These are phyloP conservation scores for Chytriomyces hyalinus DNA, from an alignment of 192 early-diverging fungal genomes.

Conservation along the genomic window DNA sequence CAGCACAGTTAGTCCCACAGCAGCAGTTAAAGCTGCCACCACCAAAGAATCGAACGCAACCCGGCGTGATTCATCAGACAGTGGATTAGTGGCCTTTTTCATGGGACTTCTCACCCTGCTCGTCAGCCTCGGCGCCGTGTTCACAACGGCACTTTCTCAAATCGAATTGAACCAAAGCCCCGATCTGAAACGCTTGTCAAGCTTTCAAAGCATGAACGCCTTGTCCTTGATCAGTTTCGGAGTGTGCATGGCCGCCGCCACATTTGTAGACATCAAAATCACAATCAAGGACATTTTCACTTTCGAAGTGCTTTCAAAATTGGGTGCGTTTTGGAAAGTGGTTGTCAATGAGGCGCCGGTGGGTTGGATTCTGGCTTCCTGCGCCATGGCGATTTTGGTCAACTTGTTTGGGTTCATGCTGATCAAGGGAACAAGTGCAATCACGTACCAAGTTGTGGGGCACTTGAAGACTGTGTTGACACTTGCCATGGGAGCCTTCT, in stretches of 20 bases:
- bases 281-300: neutral
- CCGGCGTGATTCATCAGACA: neutral
- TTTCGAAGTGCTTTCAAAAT: neutral
- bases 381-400: slow-evolving; percentile 11
- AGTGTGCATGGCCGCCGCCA: slow-evolving; percentile 18
- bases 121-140: slow-evolving; percentile 21
- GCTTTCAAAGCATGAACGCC: slow-evolving; percentile 27
- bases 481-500: slow-evolving; percentile 26
- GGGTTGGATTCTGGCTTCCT: slow-evolving; percentile 27
- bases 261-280: slow-evolving; percentile 23
- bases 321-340: slow-evolving; percentile 2
- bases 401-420: slow-evolving; percentile 27
- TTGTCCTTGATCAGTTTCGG: slow-evolving; percentile 22
- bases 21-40: neutral
- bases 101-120: slow-evolving; percentile 4
- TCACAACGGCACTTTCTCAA: slow-evolving; percentile 18
- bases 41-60: slow-evolving; percentile 8
- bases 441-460: slow-evolving; percentile 37
- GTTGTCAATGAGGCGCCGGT: slow-evolving; percentile 14
- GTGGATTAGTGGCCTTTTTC: slow-evolving; percentile 1
- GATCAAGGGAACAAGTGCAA: slow-evolving; percentile 33
- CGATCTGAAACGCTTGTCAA: slow-evolving; percentile 9
- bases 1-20: slow-evolving; percentile 3
- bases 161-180: slow-evolving; percentile 21
- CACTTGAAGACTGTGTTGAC: slow-evolving; percentile 36